Base-by-base conservation (phyloP, 768 basidiomycete genomes). In the Calocybe gangraenosa region DNA sequence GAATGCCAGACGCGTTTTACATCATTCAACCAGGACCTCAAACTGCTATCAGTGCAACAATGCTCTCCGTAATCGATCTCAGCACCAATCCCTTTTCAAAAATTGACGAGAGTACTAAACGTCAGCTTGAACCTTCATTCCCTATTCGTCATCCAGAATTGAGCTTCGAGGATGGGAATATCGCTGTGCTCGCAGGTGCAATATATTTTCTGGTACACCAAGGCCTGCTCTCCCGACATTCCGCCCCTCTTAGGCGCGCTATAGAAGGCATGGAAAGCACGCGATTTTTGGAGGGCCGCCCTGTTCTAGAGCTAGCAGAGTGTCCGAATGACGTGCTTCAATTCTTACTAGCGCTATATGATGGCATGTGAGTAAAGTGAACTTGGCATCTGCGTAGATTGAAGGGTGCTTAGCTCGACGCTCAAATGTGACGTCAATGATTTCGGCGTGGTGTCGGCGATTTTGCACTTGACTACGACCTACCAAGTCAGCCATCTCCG, bases 151-250 rank as follows among this genome's bases (percentile, higher is more conserved):
- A 82, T 56, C 67, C 68, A 14, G 71, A 75, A 37, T 65, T 87
- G 14, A 82, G 68, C 58, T 87, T 89, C 50, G 65, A 67, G 23
- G 86, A 88, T 57, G 87, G 83, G 15, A 87, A 86, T 54, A 60
- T 88, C 34, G 82, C 77, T 13, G 60, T 90, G 22, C 70, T 83
- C 37, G 68, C 81, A 40, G 77, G 68, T 5, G 55, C 64, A 1
- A 66, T 65, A 44, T 87, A 84, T 56, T 89, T 89, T 57, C 59
- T 84, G 44, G 80, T 89, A 2, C 87, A 89, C 58, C 68, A 66
- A 51, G 82, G 84, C 10, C 62, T 88, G 11, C 64, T 90, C 11
- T 73, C 67, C 41, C 78, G 81, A 7, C 85, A 86, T 54, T 89
- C 87, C 0, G 54, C 57, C 1, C 69, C 78, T 28, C 61, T 88